Conservation (phyloP, 192 early-diverging fungal genomes). For the Dissophora ornata region DNA sequence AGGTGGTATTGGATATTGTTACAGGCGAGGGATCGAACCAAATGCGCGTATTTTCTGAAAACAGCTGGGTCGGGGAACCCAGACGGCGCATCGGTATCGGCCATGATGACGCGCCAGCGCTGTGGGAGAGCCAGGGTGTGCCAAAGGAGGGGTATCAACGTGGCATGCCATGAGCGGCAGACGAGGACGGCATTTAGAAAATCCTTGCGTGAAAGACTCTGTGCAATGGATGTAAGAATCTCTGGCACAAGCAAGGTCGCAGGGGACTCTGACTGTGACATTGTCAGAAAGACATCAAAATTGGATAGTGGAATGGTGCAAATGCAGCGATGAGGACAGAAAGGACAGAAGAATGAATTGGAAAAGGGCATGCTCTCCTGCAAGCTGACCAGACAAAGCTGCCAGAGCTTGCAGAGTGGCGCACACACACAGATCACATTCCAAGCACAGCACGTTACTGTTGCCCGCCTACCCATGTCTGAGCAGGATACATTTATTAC, state of each 20-base stretch:
- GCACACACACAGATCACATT: too few relatives aligned
- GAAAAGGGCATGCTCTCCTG: too few relatives aligned
- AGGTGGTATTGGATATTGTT: slow-evolving; percentile 20
- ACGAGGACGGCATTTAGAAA: slow-evolving; percentile 11
- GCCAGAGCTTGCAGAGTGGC: too few relatives aligned
- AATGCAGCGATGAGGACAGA: too few relatives aligned
- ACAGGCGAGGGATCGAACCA: slow-evolving; percentile 24
- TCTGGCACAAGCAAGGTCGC: slow-evolving; percentile 11
- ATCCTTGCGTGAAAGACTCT: slow-evolving; percentile 17
- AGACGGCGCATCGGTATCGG: not conserved
- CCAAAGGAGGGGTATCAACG: slow-evolving; percentile 16
- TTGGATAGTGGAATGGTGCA: not conserved
- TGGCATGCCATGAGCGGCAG: slow-evolving; percentile 14
- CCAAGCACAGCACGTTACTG: too few relatives aligned
- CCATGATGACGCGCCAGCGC: slow-evolving; percentile 11
- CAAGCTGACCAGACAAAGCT: too few relatives aligned
- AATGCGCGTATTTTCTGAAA: slow-evolving; percentile 9
- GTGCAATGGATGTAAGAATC: slow-evolving; percentile 1
- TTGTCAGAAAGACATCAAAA: not conserved
- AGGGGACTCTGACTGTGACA: not conserved
- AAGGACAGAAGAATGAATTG: too few relatives aligned
- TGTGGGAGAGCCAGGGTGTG: slow-evolving; percentile 19
- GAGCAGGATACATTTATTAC: too few relatives aligned
- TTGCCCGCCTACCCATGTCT: too few relatives aligned
- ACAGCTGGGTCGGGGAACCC: slow-evolving; percentile 5